Evolutionary conservation across 1,284 basidiomycete species (phyloP).

Genomic region (Ustilago shanxiensis): DNA sequence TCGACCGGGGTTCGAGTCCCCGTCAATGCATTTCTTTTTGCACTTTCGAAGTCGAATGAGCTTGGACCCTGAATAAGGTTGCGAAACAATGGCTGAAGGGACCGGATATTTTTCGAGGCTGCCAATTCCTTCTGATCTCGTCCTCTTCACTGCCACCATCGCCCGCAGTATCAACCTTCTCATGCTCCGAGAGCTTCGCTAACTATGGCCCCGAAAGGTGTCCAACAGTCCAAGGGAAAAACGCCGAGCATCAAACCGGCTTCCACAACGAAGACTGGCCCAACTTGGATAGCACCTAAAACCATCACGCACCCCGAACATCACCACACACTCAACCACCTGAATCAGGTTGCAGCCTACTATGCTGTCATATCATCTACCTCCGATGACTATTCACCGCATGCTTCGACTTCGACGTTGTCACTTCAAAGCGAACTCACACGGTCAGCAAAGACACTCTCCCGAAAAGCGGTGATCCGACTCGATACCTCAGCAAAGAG

Average conservation of each 20-base stretch:
- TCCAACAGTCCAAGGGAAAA: slow-evolving; percentile 23
- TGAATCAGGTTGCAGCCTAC: slow-evolving; percentile 39
- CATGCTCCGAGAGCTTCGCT: neutral
- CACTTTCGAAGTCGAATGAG: neutral
- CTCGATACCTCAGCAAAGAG: slow-evolving; percentile 38
- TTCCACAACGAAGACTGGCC: neutral
- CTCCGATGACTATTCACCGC: neutral
- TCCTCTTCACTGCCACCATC: neutral
- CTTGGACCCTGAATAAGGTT: no score
- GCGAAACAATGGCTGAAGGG: no score
- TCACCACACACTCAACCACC: slow-evolving; percentile 49
- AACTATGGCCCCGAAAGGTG: slow-evolving; percentile 10
- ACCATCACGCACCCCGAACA: slow-evolving; percentile 44
- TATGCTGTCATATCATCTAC: slow-evolving; percentile 25
- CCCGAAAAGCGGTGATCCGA: slow-evolving; percentile 42
- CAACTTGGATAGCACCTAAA: slow-evolving; percentile 32
- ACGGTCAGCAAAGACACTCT: slow-evolving; percentile 27
- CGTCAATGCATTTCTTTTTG: slow-evolving; percentile 47
- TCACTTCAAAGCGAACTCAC: slow-evolving; percentile 25
- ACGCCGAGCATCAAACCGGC: neutral
- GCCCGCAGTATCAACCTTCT: neutral
- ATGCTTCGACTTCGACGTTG: slow-evolving; percentile 8
- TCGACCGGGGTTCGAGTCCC: slow-evolving; percentile 61
- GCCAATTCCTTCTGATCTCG: neutral
- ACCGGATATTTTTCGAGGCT: neutral